Evolutionary conservation across 2,329 filamentous ascomycete genomes (phyloP).

Genomic region (Trichoderma arundinaceum): DNA sequence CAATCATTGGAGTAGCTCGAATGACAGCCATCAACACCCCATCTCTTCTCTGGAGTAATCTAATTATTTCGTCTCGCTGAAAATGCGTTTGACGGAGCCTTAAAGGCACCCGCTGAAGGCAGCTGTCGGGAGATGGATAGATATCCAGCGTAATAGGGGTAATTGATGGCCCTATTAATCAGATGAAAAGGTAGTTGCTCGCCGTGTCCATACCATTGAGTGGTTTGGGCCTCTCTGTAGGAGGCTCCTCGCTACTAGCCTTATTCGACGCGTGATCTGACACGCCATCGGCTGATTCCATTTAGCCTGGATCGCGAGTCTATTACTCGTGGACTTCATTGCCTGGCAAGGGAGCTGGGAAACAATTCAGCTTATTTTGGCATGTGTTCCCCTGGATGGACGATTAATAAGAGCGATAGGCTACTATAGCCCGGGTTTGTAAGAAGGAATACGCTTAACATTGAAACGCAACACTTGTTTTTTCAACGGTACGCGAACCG

Average conservation of each 20-base stretch:
- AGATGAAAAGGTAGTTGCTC: too few relatives aligned
- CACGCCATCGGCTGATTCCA: background rate
- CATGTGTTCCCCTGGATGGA: background rate
- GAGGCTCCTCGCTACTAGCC: background rate
- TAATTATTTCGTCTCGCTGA: background rate
- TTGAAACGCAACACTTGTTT: conserved; percentile 79
- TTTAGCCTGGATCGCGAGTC: too few relatives aligned
- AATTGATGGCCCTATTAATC: too few relatives aligned
- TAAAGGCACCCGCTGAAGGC: background rate
- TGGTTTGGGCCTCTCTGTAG: too few relatives aligned
- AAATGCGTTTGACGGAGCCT: background rate
- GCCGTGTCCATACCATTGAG: too few relatives aligned
- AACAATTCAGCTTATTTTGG: background rate
- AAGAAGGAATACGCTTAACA: conserved; percentile 55
- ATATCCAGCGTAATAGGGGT: background rate
- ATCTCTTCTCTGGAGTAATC: too few relatives aligned
- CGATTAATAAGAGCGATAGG: background rate
- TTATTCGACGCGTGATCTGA: background rate
- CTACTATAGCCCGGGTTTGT: background rate
- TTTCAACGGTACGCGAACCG: conserved; percentile 83
- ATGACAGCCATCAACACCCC: background rate
- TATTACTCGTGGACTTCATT: background rate
- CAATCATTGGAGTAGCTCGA: background rate
- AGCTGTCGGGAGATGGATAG: background rate
- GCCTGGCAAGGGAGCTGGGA: background rate